Base-by-base conservation (phyloP, 495 filamentous ascomycete genomes). In the Penicillium antarcticum region DNA sequence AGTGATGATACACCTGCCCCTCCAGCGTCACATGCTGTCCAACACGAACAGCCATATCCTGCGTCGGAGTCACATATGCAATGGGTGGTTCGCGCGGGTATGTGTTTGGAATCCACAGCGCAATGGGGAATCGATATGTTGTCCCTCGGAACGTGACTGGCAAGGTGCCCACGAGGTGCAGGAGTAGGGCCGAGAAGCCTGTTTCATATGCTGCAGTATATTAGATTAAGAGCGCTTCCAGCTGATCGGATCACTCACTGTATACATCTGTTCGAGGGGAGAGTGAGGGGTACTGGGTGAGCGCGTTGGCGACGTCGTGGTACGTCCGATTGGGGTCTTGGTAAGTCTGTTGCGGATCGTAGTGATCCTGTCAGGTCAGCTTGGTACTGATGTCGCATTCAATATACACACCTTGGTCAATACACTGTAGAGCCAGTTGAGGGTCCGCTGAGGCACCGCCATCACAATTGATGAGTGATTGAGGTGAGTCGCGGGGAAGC, bases 21-120 rank as follows among this genome's bases (percentile, higher is more conserved):
- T 97, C 91, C n/a, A 87, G 83, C 57, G 92, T 91, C 45, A 98
- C 91, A 73, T 97, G 89, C 59, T 97, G 94, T 2, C 95, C 94
- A 5, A 91, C 86, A 19, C 92, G 80, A 19, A 97, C 85, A 45
- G 87, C 71, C 91, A 98, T 97, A 60, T 86, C 89, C 54, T 87
- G 85, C 2, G 88, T 87, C 17, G 95, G 91, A 8, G 84, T 91
- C 36, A 97, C 89, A 68, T 95, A 98, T 45, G 82, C 82, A 13
- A 97, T 78, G 0, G 94, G 94, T 6, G 89, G 75, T 58, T 95
- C 87, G 32, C 80, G 80, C 29, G 94, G 95, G 61, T 98, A 98
- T 24, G 84, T 82, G 58, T 94, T 90, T 1, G 95, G 94, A n/a
- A 98, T 80, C 95, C 95, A 98, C 81, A 97, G 56, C 53, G 89